Evolutionary conservation across 179 eudicot species (phyloP).

Genomic region (Spergularia azorica): DNA sequence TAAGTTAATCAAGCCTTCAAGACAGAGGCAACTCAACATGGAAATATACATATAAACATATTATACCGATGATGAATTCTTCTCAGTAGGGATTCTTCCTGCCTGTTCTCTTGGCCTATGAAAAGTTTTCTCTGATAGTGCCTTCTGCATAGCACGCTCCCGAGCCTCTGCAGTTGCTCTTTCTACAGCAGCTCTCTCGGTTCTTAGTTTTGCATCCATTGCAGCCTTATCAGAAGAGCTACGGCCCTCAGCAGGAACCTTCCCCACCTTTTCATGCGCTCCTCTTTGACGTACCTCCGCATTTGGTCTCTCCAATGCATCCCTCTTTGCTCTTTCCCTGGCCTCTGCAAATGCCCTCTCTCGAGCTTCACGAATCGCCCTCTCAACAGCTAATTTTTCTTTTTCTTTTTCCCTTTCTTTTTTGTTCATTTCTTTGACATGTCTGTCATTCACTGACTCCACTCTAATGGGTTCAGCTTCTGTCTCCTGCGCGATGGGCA

Average conservation of each 20-base stretch:
- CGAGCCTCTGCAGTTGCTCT: constrained; percentile 95
- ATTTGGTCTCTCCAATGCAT: constrained; percentile 79
- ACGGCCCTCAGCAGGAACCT: constrained; percentile 43
- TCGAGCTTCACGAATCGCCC: constrained; percentile 93
- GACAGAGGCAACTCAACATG: constrained; percentile 7
- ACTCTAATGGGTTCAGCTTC: constrained; percentile 36
- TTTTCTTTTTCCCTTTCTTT: constrained; percentile 73
- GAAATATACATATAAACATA: constrained; percentile 1
- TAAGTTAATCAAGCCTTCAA: constrained; percentile 11
- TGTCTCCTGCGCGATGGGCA: constrained; percentile 32
- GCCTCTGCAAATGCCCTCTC: constrained; percentile 94
- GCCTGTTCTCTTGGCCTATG: constrained; percentile 45
- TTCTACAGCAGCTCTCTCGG: constrained; percentile 96
- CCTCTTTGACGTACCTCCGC: constrained; percentile 67
- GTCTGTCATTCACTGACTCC: constrained; percentile 44
- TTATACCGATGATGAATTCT: constrained; percentile 34
- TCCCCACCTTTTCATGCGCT: constrained; percentile 59
- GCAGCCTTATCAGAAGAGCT: constrained; percentile 60
- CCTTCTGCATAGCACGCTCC: constrained; percentile 88
- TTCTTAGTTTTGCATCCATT: constrained; percentile 67
- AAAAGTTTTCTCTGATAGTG: constrained; percentile 64
- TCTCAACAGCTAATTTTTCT: constrained; percentile 75
- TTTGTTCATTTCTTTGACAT: constrained; percentile 46
- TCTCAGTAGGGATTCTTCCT: constrained; percentile 40
- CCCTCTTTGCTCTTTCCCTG: constrained; percentile 85